A percentile compares a stretch with the other conserved stretches of the same genome.
Conservation (phyloP, 495 filamentous ascomycete genomes). For the Penicillium egyptiacum region DNA sequence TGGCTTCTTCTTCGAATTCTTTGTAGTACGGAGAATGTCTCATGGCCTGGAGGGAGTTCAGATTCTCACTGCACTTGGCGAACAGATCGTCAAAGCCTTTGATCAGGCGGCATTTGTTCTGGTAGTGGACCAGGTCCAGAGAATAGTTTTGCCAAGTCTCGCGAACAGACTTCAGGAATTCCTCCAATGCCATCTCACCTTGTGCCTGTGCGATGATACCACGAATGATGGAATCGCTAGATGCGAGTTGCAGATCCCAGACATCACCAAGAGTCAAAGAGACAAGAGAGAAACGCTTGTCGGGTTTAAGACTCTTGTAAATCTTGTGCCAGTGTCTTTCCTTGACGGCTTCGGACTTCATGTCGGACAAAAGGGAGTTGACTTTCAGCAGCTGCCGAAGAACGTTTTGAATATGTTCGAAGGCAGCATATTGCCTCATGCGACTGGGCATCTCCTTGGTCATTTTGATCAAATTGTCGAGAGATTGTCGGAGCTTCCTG, state of each 20-base stretch:
- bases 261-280: slow-evolving; percentile 95
- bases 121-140: slow-evolving; percentile 92
- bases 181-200: slow-evolving; percentile 97
- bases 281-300: slow-evolving; percentile 85
- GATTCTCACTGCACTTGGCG: slow-evolving; percentile 95
- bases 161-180: slow-evolving; percentile 94
- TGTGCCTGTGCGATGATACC: slow-evolving; percentile 94
- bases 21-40: slow-evolving; percentile 98
- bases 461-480: slow-evolving; percentile 93
- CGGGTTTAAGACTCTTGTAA: slow-evolving; percentile 89
- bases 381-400: slow-evolving; percentile 87
- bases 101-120: slow-evolving; percentile 95
- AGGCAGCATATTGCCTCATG: slow-evolving; percentile 98
- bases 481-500: slow-evolving; percentile 79
- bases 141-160: slow-evolving; percentile 95
- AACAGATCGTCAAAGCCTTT: slow-evolving; percentile 98
- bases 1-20: slow-evolving; percentile 96
- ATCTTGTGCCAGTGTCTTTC: slow-evolving; percentile 98
- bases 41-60: slow-evolving; percentile 98
- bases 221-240: slow-evolving; percentile 82
- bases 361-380: slow-evolving; percentile 79
- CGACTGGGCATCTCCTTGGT: slow-evolving; percentile 99
- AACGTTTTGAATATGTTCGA: slow-evolving; percentile 93
- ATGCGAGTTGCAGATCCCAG: slow-evolving; percentile 89
- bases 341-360: slow-evolving; percentile 95